Base-by-base conservation (phyloP, 2,329 filamentous ascomycete species). In the Coniella vitis region DNA sequence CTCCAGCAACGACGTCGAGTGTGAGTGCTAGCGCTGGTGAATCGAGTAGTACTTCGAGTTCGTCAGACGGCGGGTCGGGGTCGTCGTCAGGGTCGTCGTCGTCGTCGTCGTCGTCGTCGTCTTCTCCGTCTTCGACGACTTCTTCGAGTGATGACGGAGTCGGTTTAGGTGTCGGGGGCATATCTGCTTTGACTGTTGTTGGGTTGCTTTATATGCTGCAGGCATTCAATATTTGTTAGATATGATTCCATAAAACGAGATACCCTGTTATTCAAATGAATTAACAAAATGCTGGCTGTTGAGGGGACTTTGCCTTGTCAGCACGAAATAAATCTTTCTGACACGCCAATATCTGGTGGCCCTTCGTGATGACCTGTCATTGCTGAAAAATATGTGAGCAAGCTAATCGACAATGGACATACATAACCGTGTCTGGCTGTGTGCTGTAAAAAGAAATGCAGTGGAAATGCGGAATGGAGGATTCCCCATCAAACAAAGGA, bases 181-280 rank as follows among this genome's bases (percentile, higher is more conserved):
- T 53, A 16, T 21, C 47, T 14, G 42, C 47, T 3, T 19, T 53
- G 9, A 25, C 38, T 0, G 47, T 39, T 8, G n/a, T 53, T n/a
- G 47, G 47, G 4, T 19, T 53, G 19, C 16, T 53, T 9, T 53
- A 53, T 19, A 44, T 53, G 35, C 35, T 53, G 36, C 43, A 53
- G 51, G 51, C 51, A 17, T 29, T 53, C 14, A 47, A 50, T 21
- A 47, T 53, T 12, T 14, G 50, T 12, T 53, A 53, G 38, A 41
- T 41, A 38, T 13, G 13, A 22, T 31, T 12, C 13, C 14, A 19
- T 39, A 17, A 14, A 19, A 25, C 13, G 16, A 49, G 22, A 46
- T 46, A 46, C 44, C 44, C 36, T 34, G 21, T 36, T 36, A 39
- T 29, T 10, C 16, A 38, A 35, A 25, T 10, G n/a, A n/a, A n/a